Base-by-base conservation (phyloP, 192 early-diverging fungal species). In the Kappamyces sp. region DNA sequence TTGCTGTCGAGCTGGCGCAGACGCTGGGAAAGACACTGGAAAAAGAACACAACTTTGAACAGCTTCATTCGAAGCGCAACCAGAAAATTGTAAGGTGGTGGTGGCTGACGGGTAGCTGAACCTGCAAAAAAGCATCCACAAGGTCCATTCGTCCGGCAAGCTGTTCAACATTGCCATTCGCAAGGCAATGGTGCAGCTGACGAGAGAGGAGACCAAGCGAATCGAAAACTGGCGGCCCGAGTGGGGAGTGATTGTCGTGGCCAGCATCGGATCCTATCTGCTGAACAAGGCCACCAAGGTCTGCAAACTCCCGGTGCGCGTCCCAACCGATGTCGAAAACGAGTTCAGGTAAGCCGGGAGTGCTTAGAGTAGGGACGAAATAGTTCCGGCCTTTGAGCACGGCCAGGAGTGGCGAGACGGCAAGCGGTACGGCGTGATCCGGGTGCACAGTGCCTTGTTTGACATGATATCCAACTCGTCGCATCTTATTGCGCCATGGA, bases 311-410 rank as follows among this genome's bases (percentile, higher is more conserved):
- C 75, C 80, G 33, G 78, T 82, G 32, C 65, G 34, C 23, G 33
- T 33, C 4, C 12, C 55, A 41, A 8, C 52, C 71, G 7, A 80
- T 76, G 48, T 53, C 47, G n/a, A 72, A 88, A 43, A 79, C 83
- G 3, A 77, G 78, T 47, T 79, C 85, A 3, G 74, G 73, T 3
- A 58, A 76, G 41, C 74, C 76, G 6, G 80, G 71, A 40, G 66
- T 70, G 60, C 72, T 70, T 32, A 65, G 40, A 48, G 43, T 44
- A 32, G 61, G 40, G 12, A 43, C 13, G 47, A 80, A 65, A 72
- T 85, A 55, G 84, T 87, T 40, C 86, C 86, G 1, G 92, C 91
- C 5, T 91, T 97, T 67, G 75, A 76, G 62, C 91, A 93, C 72
- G 75, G 70, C 0, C 52, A 54, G 36, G 47, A 47, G 32, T 43